Base-by-base conservation (phyloP, 2,329 filamentous ascomycete genomes). In the Aureobasidium sp. region DNA sequence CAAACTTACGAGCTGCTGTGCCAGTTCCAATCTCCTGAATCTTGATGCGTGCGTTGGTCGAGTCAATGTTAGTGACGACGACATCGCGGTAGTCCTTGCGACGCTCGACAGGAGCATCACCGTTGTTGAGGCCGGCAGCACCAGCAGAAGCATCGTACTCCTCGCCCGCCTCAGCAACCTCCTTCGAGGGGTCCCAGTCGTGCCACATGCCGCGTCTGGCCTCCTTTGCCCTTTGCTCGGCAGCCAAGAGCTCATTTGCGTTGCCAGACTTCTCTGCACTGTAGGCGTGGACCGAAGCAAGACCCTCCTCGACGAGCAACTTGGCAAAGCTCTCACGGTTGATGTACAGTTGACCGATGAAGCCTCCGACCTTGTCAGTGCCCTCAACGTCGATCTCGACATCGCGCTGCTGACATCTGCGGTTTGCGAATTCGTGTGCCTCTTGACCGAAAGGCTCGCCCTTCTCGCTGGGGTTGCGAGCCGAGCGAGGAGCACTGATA, bases 251-350 rank as follows among this genome's bases (percentile, higher is more conserved):
- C 77, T 97, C 93, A 41, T 83, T 85, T 14, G 89, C 87, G 71
- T 97, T 94, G 66, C 92, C 93, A 17, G 90, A 89, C 80, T 96
- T 96, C 78, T 99, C 93, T 0, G 94, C 94, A 27, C 93, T 97
- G 78, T 96, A 97, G 62, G 88, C 86, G 74, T 97, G 93, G 17
- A 99, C 93, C 22, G 88, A 88, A 17, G 94, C 93, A 34, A 97
- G 82, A 65, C 94, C 94, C 76, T 99, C 94, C 75, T 97, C 94
- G 1, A 99, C 86, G 1, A 99, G 83, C 2, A 90, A 76, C 80
- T 96, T 97, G 70, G 92, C 90, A 72, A 99, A 96, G 79, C 90
- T 97, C 77, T 97, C 93, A 59, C 92, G 89, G 80, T 91, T 93
- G 74, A 99, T 84, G 75, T 91, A 97, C 27, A 99, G 82, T 15